These are phyloP conservation scores for Hypoxylon sp. DNA, from an alignment of 2,329 filamentous ascomycete genomes.

Conservation along the genomic window DNA sequence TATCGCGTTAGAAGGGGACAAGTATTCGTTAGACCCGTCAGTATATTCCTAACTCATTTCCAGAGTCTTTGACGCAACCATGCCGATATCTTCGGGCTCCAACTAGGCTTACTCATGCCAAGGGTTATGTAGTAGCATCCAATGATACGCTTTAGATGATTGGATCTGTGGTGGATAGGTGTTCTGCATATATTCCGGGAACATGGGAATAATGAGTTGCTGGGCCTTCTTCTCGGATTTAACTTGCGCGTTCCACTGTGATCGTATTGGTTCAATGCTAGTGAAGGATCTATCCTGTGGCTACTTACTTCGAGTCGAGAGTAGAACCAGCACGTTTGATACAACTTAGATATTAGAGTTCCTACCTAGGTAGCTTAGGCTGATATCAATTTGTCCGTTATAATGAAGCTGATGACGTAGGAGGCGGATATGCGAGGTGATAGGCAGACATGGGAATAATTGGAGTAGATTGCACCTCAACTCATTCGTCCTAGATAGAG, in stretches of 20 bases:
- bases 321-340: background rate
- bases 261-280: slow-evolving; percentile 13
- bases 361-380: too few relatives aligned
- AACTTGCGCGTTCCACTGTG: background rate
- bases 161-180: slow-evolving; percentile 5
- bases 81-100: background rate
- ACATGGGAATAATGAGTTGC: background rate
- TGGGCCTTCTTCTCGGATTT: slow-evolving; percentile 8
- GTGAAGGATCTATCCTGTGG: background rate
- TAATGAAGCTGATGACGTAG: background rate
- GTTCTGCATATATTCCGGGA: background rate
- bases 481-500: background rate
- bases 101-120: background rate
- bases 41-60: background rate
- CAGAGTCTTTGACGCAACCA: background rate
- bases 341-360: background rate
- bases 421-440: background rate
- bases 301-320: slow-evolving; percentile 18
- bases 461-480: background rate
- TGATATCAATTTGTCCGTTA: background rate
- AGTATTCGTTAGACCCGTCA: background rate
- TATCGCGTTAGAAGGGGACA: background rate
- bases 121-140: background rate
- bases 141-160: background rate
- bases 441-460: background rate